Base-by-base conservation (phyloP, 768 basidiomycete species). In the Solioccasus polychromus region DNA sequence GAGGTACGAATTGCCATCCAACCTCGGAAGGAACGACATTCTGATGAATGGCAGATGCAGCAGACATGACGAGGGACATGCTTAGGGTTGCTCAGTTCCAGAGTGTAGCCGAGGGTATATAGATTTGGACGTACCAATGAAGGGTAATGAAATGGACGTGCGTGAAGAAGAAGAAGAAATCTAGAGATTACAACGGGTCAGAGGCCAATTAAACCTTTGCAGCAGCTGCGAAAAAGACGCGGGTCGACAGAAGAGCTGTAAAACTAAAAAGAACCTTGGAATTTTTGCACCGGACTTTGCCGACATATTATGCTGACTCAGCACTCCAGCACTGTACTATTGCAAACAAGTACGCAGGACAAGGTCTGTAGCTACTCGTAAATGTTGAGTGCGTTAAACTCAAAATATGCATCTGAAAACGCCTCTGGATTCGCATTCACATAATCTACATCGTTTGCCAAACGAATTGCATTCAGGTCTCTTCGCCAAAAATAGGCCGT, bases 1-100 rank as follows among this genome's bases (percentile, higher is more conserved):
- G 94, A 39, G 92, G 92, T 58, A 96, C 93, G 74, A 97, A 97
- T 72, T 97, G 93, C 92, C 93, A 97, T 71, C 94, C 93, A 64
- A 97, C 94, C 74, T 96, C 92, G 58, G 85, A 91, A 69, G 88
- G 88, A 75, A 85, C 74, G 74, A 89, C 83, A 63, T 75, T 78
- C 68, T 74, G 75, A 63, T 79, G 78, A 58, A 69, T 62, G 58
- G 69, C 52, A 59, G 79, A 59, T 64, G 71, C 52, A 52, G 70
- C 53, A 57, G 75, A 70, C 68, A 71, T 72, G 64, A 63, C 42
- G 51, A 45, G 45, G 52, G 55, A 66, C 59, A 63, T 65, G 64
- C 64, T 65, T 29, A 30, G 38, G 45, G 37, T 28, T 24, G 39
- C 36, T 31, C 15, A 44, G 46, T 15, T 25, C 8, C 7, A 15